Percentiles rank a stretch among this genome's conserved stretches.
Evolutionary conservation across 306 rosid species (phyloP).

Genomic region (Pyrus bretschneideri): DNA sequence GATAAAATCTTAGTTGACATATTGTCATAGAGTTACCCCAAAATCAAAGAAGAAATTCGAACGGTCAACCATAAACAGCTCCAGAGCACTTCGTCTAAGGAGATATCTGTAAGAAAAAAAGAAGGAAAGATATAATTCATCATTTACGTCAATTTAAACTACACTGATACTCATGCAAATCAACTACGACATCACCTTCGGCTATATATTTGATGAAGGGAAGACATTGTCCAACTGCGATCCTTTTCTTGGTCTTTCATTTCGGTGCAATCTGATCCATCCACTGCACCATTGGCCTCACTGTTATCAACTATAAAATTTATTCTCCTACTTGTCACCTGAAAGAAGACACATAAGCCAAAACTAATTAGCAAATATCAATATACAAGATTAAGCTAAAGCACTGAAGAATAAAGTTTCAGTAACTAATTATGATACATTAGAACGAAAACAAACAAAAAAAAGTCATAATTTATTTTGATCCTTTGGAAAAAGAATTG

Average conservation of each 20-base stretch:
- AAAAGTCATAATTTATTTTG: not conserved
- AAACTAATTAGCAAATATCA: slow-evolving; percentile 20
- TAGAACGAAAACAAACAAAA: not conserved
- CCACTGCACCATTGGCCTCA: slow-evolving; percentile 35
- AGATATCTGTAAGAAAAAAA: slow-evolving; percentile 55
- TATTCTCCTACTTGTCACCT: slow-evolving; percentile 88
- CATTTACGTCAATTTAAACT: slow-evolving; percentile 1
- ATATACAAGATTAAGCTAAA: not conserved
- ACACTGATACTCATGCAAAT: not conserved
- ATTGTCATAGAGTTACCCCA: slow-evolving; percentile 53
- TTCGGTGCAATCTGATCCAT: slow-evolving; percentile 34
- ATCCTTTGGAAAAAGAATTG: not conserved
- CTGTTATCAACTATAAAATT: slow-evolving; percentile 75
- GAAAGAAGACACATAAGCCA: slow-evolving; percentile 22
- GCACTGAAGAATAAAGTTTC: not conserved
- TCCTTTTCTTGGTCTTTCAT: slow-evolving; percentile 55
- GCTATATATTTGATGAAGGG: slow-evolving; percentile 93
- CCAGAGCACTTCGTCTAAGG: slow-evolving; percentile 93
- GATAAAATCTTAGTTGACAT: not conserved
- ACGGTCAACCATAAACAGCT: slow-evolving; percentile 89
- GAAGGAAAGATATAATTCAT: not conserved
- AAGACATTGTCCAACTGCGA: slow-evolving; percentile 77
- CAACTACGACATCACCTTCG: slow-evolving; percentile 55
- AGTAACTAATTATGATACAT: not conserved
- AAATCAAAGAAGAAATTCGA: slow-evolving; percentile 95